Evolutionary conservation across 192 early-diverging fungal species (phyloP), one percentile per base, ranked within the genome.

Genomic region (Lobulomyces angularis): DNA sequence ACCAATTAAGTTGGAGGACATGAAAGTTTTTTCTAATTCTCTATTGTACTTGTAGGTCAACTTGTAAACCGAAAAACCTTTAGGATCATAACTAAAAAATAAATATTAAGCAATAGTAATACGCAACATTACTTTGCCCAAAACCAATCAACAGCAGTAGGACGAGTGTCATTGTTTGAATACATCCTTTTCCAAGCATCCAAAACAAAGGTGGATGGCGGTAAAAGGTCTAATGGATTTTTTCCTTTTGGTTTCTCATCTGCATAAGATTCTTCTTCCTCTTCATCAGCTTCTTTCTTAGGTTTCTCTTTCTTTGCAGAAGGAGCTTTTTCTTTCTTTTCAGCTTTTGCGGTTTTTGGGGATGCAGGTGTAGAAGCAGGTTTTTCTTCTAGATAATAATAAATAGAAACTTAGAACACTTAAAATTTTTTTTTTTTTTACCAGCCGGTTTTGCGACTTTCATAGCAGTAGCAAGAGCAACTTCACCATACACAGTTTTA

Each of bases 101-200:
- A n/a, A n/a, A n/a, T n/a, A n/a, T n/a, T n/a, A n/a, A n/a, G n/a
- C n/a, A n/a, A n/a, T n/a, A n/a, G n/a, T n/a, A n/a, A n/a, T n/a
- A n/a, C n/a, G n/a, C n/a, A n/a, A n/a, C n/a, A n/a, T n/a, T n/a
- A n/a, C n/a, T 92, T 63, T 68, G 86, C 64, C 90, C 90, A 95
- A 65, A 95, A 85, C 84, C 84, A 95, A 62, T 90, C 67, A 58
- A 82, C 66, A 49, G 90, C 90, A 32, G 64, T 72, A 37, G 82
- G 80, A 49, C 67, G 64, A 54, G 87, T 87, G 37, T 89, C 78
- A 69, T 90, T 88, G 82, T 95, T 95, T 40, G 88, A 92, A 79
- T 95, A 95, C 65, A 86, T 79, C 44, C 88, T 82, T 75, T 95
- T 95, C 89, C 90, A 95, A 49, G 82, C 81, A 45, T 95, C 88